These are phyloP conservation scores for Rhexocercosporidium sp. DNA, from an alignment of 2,329 filamentous ascomycete species.

Conservation along the genomic window DNA sequence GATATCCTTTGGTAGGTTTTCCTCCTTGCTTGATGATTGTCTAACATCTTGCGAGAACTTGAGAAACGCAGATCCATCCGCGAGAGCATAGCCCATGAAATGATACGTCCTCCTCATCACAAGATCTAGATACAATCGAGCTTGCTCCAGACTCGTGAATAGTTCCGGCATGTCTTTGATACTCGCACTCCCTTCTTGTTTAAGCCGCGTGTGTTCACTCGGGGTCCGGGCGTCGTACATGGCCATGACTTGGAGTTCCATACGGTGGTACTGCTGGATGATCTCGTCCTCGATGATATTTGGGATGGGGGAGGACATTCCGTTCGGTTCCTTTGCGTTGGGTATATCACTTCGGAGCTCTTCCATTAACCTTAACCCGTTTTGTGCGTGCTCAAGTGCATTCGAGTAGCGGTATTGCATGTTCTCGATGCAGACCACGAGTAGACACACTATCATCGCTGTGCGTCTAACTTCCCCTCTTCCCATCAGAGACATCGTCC, in stretches of 20 bases:
- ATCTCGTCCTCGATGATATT: constrained; percentile 33
- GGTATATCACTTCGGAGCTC: constrained; percentile 17
- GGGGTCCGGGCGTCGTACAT: constrained; percentile 21
- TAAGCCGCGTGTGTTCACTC: constrained; percentile 25
- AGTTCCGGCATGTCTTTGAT: constrained; percentile 29
- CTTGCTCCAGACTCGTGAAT: constrained; percentile 28
- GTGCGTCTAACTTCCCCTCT: constrained; percentile 24
- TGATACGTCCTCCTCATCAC: constrained; percentile 32
- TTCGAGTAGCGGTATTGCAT: constrained; percentile 29
- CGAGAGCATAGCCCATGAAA: constrained; percentile 28
- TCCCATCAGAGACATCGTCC: constrained; percentile 14
- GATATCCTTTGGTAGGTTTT: not conserved
- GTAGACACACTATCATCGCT: constrained; percentile 33
- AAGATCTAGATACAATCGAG: constrained; percentile 29
- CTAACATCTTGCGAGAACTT: constrained; percentile 1
- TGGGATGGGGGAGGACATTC: constrained; percentile 18
- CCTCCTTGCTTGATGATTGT: not conserved
- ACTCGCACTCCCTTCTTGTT: constrained; percentile 21
- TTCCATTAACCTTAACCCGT: constrained; percentile 27
- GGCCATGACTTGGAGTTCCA: constrained; percentile 30
- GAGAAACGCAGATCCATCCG: constrained; percentile 6
- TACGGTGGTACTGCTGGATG: constrained; percentile 32
- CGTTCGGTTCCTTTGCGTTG: not conserved
- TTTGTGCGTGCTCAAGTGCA: constrained; percentile 25
- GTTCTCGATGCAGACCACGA: constrained; percentile 37